phyloP scores from a whole-genome alignment of 148 eudicot species.

The Dysphania ambrosioides region DNA sequence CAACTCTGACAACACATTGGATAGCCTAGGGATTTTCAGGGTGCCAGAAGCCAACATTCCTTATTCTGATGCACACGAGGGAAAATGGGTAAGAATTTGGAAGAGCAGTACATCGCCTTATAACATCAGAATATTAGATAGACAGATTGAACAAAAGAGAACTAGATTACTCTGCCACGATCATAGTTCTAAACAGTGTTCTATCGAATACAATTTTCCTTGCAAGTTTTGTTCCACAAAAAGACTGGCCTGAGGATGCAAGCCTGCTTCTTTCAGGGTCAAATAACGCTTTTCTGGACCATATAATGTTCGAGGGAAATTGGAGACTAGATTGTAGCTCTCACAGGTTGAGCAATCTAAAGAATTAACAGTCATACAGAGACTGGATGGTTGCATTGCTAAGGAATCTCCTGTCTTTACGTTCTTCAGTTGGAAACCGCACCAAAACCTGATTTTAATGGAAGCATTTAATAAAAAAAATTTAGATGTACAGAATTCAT shows the following conservation, averaged over 20 bases:
- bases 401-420: constrained; percentile 78
- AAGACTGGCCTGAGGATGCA: constrained; percentile 96
- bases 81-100: background rate
- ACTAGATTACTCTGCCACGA: background rate
- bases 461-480: background rate
- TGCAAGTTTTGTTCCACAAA: constrained; percentile 74
- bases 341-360: constrained; percentile 69
- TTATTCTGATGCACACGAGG: constrained; percentile 20
- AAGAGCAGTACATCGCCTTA: constrained; percentile 11
- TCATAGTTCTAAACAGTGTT: constrained; percentile 3
- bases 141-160: background rate
- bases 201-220: constrained; percentile 17
- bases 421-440: constrained; percentile 81
- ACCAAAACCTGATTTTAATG: constrained; percentile 66
- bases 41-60: constrained; percentile 5
- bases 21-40: background rate
- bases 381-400: constrained; percentile 64
- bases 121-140: constrained; percentile 2
- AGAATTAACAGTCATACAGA: constrained; percentile 90
- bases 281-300: constrained; percentile 63
- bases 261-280: constrained; percentile 80
- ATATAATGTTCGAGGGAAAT: constrained; percentile 83
- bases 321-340: constrained; percentile 76
- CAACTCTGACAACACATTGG: too few relatives aligned
- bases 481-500: background rate